phyloP scores from a whole-genome alignment of 2,329 filamentous ascomycete genomes.

The Fusarium sterilihyphosum region DNA sequence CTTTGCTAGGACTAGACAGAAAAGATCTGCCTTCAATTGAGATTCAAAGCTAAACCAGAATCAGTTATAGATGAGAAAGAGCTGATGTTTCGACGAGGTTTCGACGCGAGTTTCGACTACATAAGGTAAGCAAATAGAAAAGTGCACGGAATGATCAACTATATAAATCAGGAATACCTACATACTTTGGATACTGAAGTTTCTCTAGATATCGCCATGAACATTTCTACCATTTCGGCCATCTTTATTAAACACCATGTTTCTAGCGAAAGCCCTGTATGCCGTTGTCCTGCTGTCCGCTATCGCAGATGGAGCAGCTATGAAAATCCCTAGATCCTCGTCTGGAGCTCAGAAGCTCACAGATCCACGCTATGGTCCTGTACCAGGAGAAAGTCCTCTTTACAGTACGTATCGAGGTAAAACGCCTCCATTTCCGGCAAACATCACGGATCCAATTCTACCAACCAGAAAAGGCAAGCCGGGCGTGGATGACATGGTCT shows the following conservation, averaged over 20 bases:
- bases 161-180: too few relatives aligned
- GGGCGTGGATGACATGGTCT: neutral
- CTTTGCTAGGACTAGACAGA: neutral
- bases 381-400: neutral
- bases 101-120: neutral
- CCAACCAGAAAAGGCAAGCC: neutral
- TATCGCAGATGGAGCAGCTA: neutral
- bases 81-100: neutral
- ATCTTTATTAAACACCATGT: neutral
- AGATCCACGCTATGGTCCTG: neutral
- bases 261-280: neutral
- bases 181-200: neutral
- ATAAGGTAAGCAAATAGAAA: neutral
- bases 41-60: too few relatives aligned
- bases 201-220: too few relatives aligned
- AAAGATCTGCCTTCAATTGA: too few relatives aligned
- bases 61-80: neutral
- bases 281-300: neutral
- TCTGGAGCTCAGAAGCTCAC: neutral
- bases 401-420: neutral
- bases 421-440: neutral
- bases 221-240: too few relatives aligned
- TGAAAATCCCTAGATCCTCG: neutral
- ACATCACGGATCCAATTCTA: neutral
- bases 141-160: rapidly evolving